phyloP scores from a whole-genome alignment of 306 rosid species.

The Oemleria cerasiformis region DNA sequence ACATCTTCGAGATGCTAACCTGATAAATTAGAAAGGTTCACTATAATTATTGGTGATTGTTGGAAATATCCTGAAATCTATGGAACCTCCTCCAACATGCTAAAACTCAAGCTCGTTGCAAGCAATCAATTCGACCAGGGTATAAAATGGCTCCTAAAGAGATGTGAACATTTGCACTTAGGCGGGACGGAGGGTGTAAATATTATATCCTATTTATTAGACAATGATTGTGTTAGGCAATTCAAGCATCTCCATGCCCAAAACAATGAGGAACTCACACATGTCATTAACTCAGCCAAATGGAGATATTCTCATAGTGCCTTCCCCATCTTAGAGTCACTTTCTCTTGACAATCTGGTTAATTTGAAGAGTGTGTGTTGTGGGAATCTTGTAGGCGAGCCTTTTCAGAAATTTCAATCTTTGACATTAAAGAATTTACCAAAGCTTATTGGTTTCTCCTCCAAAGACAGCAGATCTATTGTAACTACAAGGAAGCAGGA shows the following conservation, averaged over 20 bases:
- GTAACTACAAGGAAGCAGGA: too few relatives aligned
- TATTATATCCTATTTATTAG: slow-evolving; percentile 28
- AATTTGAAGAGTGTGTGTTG: neutral
- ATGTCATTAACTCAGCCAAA: neutral
- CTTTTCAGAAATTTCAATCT: neutral
- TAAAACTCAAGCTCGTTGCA: slow-evolving; percentile 26
- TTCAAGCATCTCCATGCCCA: slow-evolving; percentile 41
- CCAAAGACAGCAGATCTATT: too few relatives aligned
- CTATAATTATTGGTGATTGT: neutral
- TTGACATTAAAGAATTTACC: neutral
- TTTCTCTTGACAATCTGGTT: neutral
- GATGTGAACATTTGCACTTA: slow-evolving; percentile 37
- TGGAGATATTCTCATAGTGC: neutral
- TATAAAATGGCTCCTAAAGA: slow-evolving; percentile 26
- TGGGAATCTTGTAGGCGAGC: neutral
- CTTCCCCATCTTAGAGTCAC: neutral
- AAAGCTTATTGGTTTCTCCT: neutral
- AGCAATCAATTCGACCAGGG: slow-evolving; percentile 26
- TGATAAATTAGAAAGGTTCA: neutral
- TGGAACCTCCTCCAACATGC: neutral
- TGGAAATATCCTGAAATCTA: neutral
- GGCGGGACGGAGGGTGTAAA: slow-evolving; percentile 32
- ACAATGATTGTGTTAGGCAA: slow-evolving; percentile 28
- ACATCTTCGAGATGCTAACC: neutral
- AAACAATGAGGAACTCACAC: slow-evolving; percentile 28